phyloP scores from a whole-genome alignment of 2,329 filamentous ascomycete species.

The Apiospora marii region DNA sequence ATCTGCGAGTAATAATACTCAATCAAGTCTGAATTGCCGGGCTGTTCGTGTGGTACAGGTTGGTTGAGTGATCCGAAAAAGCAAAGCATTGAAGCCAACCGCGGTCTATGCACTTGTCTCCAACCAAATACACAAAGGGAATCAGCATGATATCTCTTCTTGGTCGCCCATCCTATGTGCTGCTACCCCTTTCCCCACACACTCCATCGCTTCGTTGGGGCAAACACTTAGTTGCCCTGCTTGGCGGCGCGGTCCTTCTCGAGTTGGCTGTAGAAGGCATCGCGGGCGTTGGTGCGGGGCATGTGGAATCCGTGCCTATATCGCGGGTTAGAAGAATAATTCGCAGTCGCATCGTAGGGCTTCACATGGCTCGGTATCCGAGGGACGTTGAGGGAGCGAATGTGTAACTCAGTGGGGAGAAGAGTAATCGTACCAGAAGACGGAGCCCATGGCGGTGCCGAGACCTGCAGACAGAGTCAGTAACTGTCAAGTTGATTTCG shows the following conservation, averaged over 20 bases:
- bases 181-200: background rate
- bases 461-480: constrained; percentile 54
- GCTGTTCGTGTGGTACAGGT: constrained; percentile 28
- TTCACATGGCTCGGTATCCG: background rate
- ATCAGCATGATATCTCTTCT: constrained; percentile 21
- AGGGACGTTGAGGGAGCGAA: background rate
- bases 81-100: constrained; percentile 18
- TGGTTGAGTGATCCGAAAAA: constrained; percentile 15
- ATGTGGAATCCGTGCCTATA: constrained; percentile 69
- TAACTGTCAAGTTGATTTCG: constrained; percentile 22
- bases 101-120: constrained; percentile 23
- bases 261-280: constrained; percentile 65
- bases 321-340: background rate
- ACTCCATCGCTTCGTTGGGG: background rate
- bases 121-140: constrained; percentile 19
- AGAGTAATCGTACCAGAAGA: constrained; percentile 60
- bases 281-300: constrained; percentile 65
- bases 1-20: constrained; percentile 21
- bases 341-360: background rate
- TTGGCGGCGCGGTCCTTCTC: constrained; percentile 62
- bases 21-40: constrained; percentile 29
- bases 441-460: constrained; percentile 62
- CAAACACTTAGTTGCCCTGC: constrained; percentile 31
- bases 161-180: constrained; percentile 3
- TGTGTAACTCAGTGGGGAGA: background rate